A percentile compares a stretch with the other conserved stretches of the same genome.
phyloP scores from a whole-genome alignment of 73 alveolate genomes.

The Tetrahymena malaccensis region DNA sequence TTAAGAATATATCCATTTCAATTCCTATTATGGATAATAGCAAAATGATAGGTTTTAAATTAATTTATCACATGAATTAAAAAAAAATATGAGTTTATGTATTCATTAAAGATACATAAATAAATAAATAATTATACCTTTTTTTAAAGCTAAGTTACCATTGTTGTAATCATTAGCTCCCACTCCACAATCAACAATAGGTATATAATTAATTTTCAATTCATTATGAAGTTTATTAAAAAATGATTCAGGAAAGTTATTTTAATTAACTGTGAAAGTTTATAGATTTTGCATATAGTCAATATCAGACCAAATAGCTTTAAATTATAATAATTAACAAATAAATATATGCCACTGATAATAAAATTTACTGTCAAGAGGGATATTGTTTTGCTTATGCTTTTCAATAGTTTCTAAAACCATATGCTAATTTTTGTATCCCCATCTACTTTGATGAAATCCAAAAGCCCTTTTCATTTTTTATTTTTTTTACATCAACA shows the following conservation, averaged over 20 bases:
- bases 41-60: no score
- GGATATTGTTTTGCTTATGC: constrained; percentile 40
- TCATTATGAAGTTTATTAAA: constrained; percentile 15
- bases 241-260: not conserved
- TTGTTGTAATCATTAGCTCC: constrained; percentile 37
- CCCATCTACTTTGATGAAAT: constrained; percentile 62
- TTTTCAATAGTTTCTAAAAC: constrained; percentile 22
- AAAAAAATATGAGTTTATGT: no score
- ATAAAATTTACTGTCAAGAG: constrained; percentile 36
- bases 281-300: constrained; percentile 55
- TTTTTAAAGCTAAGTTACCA: constrained; percentile 11
- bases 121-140: not conserved
- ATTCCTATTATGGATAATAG: constrained; percentile 15
- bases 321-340: not conserved
- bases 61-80: no score
- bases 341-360: not conserved
- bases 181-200: constrained; percentile 54
- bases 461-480: constrained; percentile 29
- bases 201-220: constrained; percentile 13
- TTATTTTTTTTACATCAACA: not conserved
- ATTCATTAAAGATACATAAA: not conserved
- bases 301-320: constrained; percentile 62
- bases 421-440: constrained; percentile 14
- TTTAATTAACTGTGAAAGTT: constrained; percentile 35
- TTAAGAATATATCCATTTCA: constrained; percentile 18